Evolutionary conservation across 495 filamentous ascomycete genomes (phyloP).

Genomic region (Daldinia caldariorum): DNA sequence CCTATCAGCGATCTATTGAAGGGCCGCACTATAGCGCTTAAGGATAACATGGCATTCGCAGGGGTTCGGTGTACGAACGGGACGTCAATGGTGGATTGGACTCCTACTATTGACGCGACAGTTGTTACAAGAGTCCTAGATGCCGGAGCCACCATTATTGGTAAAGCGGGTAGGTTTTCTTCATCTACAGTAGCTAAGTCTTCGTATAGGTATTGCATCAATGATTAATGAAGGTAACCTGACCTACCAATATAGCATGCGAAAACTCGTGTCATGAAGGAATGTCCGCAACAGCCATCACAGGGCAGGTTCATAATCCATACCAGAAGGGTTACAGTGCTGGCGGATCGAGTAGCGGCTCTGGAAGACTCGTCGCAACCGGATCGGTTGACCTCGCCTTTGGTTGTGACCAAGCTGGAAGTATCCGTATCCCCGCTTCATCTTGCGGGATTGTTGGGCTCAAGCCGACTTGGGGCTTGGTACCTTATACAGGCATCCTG

Average conservation of each 20-base stretch:
- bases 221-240: not conserved
- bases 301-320: constrained; percentile 63
- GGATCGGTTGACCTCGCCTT: constrained; percentile 65
- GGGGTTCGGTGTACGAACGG: constrained; percentile 53
- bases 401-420: constrained; percentile 70
- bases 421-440: constrained; percentile 65
- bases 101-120: constrained; percentile 51
- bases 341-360: constrained; percentile 68
- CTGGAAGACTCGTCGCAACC: constrained; percentile 61
- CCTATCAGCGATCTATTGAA: constrained; percentile 46
- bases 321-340: constrained; percentile 60
- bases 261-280: constrained; percentile 59
- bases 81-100: constrained; percentile 51
- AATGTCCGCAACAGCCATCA: constrained; percentile 56
- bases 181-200: not conserved
- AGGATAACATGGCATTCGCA: constrained; percentile 53
- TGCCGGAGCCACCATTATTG: constrained; percentile 49
- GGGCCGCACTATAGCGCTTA: constrained; percentile 50
- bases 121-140: constrained; percentile 50
- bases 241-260: constrained; percentile 44
- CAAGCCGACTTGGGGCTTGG: constrained; percentile 61
- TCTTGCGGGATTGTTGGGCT: constrained; percentile 60
- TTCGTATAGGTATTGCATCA: not conserved
- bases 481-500: constrained; percentile 61
- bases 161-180: constrained; percentile 47